phyloP scores from a whole-genome alignment of 192 early-diverging fungal species.

The Backusella sp. region DNA sequence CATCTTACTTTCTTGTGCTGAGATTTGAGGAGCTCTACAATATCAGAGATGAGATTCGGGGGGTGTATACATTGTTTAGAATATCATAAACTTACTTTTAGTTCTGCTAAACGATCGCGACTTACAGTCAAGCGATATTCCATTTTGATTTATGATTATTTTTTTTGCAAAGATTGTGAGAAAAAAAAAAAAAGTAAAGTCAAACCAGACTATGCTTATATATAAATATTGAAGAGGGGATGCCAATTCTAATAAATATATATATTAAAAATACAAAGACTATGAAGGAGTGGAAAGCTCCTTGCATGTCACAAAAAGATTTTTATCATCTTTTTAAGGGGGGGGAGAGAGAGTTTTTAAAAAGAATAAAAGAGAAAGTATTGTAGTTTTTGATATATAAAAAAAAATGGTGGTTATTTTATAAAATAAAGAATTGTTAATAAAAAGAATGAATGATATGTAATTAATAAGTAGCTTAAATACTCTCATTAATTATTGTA shows the following conservation, averaged over 20 bases:
- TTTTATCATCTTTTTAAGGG: not conserved
- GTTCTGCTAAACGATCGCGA: constrained; percentile 23
- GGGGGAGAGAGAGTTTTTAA: not conserved
- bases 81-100: not conserved
- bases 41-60: not conserved
- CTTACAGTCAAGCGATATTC: constrained; percentile 17
- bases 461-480: not conserved
- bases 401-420: not conserved
- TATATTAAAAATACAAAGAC: not conserved
- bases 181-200: not conserved
- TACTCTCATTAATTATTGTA: too few relatives aligned
- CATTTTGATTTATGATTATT: not conserved
- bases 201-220: not conserved
- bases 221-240: not conserved
- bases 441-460: not conserved
- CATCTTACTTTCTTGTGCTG: not conserved
- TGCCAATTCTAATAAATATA: not conserved
- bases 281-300: not conserved
- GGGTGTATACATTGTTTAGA: not conserved
- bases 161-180: not conserved
- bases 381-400: not conserved
- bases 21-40: not conserved
- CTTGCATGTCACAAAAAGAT: not conserved
- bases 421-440: not conserved
- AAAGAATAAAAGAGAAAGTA: not conserved